Evolutionary conservation across 768 basidiomycete genomes (phyloP).

Genomic region (Cyclocybe cylindracea): DNA sequence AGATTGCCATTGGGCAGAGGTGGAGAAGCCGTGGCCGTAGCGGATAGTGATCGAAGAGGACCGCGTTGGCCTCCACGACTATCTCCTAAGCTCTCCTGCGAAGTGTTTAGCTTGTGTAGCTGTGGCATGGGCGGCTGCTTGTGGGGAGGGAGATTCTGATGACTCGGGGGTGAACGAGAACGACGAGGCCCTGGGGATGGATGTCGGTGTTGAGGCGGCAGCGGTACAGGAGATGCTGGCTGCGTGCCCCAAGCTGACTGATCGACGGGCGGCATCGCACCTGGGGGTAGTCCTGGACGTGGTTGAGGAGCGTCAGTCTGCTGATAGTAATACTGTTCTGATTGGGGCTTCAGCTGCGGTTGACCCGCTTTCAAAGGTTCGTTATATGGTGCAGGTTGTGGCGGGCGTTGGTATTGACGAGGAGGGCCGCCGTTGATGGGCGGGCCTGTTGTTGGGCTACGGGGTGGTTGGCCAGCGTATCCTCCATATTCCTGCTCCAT

Average conservation of each 20-base stretch:
- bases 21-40: constrained; percentile 50
- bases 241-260: constrained; percentile 37
- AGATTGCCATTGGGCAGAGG: constrained; percentile 50
- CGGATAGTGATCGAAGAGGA: constrained; percentile 73
- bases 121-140: constrained; percentile 34
- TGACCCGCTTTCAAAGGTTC: constrained; percentile 20
- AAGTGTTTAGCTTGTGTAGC: constrained; percentile 30
- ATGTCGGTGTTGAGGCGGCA: constrained; percentile 9
- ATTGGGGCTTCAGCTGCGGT: constrained; percentile 21
- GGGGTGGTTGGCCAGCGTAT: constrained; percentile 38
- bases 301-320: constrained; percentile 30
- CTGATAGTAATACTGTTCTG: constrained; percentile 41
- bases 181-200: constrained; percentile 30
- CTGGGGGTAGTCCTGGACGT: constrained; percentile 51
- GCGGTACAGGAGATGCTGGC: constrained; percentile 24
- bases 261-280: constrained; percentile 60
- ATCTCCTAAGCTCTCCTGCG: constrained; percentile 32
- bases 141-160: constrained; percentile 12
- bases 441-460: constrained; percentile 22
- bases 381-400: constrained; percentile 25
- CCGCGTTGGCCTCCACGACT: constrained; percentile 32
- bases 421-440: constrained; percentile 19
- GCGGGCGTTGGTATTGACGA: constrained; percentile 26
- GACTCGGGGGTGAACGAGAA: constrained; percentile 57
- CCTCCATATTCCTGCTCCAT: constrained; percentile 87